Percentiles rank a stretch among this genome's conserved stretches.
Conservation (phyloP, 2,329 filamentous ascomycete genomes). For the Thelonectria olida region DNA sequence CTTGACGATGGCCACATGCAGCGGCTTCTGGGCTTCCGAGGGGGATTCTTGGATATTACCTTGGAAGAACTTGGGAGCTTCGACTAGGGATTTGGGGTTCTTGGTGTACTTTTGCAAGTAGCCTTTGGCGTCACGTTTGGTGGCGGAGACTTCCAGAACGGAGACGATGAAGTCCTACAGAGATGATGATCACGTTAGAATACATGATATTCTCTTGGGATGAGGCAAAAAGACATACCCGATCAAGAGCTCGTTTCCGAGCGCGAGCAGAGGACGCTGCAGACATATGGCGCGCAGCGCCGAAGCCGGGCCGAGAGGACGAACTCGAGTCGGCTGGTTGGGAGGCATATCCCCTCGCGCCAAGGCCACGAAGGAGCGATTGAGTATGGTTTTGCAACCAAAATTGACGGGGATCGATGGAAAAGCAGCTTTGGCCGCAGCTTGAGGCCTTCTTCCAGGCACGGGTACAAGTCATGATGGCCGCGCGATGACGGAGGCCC, state of each 20-base stretch:
- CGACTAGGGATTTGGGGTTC: slow-evolving; percentile 36
- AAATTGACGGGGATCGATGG: slow-evolving; percentile 4
- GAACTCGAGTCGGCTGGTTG: slow-evolving; percentile 18
- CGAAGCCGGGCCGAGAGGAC: slow-evolving; percentile 25
- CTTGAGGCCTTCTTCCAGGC: slow-evolving; percentile 51
- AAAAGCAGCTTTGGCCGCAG: slow-evolving; percentile 33
- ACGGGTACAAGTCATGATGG: slow-evolving; percentile 51
- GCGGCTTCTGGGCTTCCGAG: slow-evolving; percentile 38
- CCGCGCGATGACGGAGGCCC: slow-evolving; percentile 27
- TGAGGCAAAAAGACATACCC: slow-evolving; percentile 36
- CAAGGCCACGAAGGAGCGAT: slow-evolving; percentile 11
- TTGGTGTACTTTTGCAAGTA: slow-evolving; percentile 86
- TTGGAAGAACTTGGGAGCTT: slow-evolving; percentile 48
- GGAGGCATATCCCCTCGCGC: slow-evolving; percentile 20
- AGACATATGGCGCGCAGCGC: slow-evolving; percentile 40
- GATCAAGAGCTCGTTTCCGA: slow-evolving; percentile 45
- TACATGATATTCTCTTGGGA: background rate
- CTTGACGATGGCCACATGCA: slow-evolving; percentile 84
- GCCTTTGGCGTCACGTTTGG: slow-evolving; percentile 89
- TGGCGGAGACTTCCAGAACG: slow-evolving; percentile 86
- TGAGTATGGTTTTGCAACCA: slow-evolving; percentile 15
- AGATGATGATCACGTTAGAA: background rate
- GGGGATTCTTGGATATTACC: slow-evolving; percentile 32
- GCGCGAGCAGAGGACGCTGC: slow-evolving; percentile 41
- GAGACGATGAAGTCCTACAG: slow-evolving; percentile 84